These are phyloP conservation scores for Fusarium illudens DNA, from an alignment of 2,329 filamentous ascomycete species.

Conservation along the genomic window DNA sequence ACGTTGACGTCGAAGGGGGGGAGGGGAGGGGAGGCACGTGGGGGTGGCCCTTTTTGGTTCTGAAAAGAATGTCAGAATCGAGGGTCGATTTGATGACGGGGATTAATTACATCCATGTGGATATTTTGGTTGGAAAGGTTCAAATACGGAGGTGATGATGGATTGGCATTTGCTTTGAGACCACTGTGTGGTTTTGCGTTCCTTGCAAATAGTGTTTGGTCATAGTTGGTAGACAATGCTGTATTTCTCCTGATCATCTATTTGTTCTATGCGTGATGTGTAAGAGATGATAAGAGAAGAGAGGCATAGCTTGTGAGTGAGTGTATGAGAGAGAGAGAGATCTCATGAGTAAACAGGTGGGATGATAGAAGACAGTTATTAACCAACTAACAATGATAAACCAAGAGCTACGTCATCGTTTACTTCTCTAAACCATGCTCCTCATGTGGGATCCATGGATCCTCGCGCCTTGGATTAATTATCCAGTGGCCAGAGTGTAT, in stretches of 20 bases:
- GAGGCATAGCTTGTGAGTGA: neutral
- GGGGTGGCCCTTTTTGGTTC: neutral
- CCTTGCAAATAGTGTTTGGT: conserved; percentile 13
- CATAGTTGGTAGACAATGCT: conserved; percentile 9
- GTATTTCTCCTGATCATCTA: neutral
- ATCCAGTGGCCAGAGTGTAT: neutral
- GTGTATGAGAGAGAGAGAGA: neutral
- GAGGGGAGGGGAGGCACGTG: neutral
- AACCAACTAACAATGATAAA: neutral
- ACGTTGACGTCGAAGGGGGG: conserved; percentile 1
- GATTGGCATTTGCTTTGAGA: conserved; percentile 6
- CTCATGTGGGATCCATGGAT: neutral
- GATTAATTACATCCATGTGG: conserved; percentile 25
- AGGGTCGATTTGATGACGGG: neutral
- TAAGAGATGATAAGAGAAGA: neutral
- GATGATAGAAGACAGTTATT: neutral
- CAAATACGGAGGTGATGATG: conserved; percentile 11
- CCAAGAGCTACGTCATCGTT: neutral
- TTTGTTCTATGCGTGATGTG: neutral
- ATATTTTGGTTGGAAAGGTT: conserved; percentile 5
- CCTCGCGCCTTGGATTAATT: neutral
- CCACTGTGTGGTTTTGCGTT: neutral
- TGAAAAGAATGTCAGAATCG: neutral
- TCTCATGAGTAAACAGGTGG: neutral
- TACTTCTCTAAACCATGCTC: neutral